These are phyloP conservation scores for Alternaria sp. DNA, from an alignment of 2,329 filamentous ascomycete genomes.

Conservation along the genomic window DNA sequence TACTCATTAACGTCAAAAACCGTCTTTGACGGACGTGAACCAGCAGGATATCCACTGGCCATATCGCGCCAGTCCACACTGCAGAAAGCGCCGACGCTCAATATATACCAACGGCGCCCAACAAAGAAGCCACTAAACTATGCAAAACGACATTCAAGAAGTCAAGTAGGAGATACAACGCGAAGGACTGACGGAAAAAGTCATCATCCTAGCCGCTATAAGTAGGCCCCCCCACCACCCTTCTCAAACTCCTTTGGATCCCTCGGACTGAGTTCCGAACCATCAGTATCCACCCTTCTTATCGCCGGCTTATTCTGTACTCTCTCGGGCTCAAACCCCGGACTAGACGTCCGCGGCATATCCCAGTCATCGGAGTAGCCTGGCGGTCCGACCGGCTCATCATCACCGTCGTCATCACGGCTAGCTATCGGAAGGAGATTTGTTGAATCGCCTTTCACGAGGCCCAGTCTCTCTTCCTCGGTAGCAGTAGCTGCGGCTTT, in stretches of 20 bases:
- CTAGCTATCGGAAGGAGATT: conserved; percentile 38
- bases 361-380: conserved; percentile 24
- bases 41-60: no score
- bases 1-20: not conserved
- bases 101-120: not conserved
- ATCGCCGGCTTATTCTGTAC: not conserved
- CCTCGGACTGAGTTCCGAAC: not conserved
- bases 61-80: not conserved
- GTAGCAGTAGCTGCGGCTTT: conserved; percentile 62
- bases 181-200: not conserved
- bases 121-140: not conserved
- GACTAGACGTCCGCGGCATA: conserved; percentile 15
- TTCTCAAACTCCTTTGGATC: conserved; percentile 18
- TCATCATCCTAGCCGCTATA: not conserved
- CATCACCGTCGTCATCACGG: conserved; percentile 24
- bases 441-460: conserved; percentile 75
- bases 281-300: conserved; percentile 16
- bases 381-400: conserved; percentile 22
- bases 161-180: not conserved
- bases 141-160: conserved; percentile 8
- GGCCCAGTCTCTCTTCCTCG: conserved; percentile 81
- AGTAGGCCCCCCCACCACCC: not conserved
- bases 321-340: conserved; percentile 14
- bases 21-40: no score
- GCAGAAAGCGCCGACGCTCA: not conserved